Conservation (phyloP, 108 stramenopile genomes). For the Conticribra guillardii region DNA sequence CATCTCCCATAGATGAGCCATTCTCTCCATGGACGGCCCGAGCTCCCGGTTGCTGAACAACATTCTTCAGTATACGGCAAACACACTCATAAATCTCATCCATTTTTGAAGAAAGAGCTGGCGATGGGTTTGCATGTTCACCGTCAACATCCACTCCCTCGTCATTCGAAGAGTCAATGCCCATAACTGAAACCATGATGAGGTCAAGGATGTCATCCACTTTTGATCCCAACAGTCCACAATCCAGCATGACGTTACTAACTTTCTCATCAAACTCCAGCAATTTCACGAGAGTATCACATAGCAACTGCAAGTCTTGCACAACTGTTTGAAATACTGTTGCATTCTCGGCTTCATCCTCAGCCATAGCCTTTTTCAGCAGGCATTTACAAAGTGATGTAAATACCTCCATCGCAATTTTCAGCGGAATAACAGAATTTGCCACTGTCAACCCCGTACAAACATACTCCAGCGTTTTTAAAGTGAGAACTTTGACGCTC, state of each 20-base stretch:
- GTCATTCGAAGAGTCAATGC: conserved; percentile 6
- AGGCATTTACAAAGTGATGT: conserved; percentile 78
- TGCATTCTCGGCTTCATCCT: conserved; percentile 6
- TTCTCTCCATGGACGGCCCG: conserved; percentile 28
- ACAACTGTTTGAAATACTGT: conserved; percentile 39
- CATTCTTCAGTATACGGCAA: conserved; percentile 49
- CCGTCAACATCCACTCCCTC: not conserved
- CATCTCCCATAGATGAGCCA: conserved; percentile 28
- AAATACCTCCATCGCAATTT: conserved; percentile 81
- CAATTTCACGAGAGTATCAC: conserved; percentile 86
- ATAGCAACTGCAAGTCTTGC: conserved; percentile 81
- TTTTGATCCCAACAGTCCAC: conserved; percentile 63
- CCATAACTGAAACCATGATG: conserved; percentile 43
- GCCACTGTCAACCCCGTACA: conserved; percentile 81
- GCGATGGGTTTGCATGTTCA: conserved; percentile 11
- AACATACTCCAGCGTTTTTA: conserved; percentile 93
- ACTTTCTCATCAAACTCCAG: conserved; percentile 89
- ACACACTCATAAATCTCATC: conserved; percentile 45
- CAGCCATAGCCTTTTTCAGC: conserved; percentile 42
- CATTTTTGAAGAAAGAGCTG: conserved; percentile 22
- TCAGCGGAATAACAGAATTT: conserved; percentile 73
- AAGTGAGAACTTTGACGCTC: conserved; percentile 86
- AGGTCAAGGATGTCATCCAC: conserved; percentile 67
- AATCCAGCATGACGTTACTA: conserved; percentile 69
- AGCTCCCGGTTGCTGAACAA: conserved; percentile 47